Evolutionary conservation across 805 yeast species (phyloP), one percentile per base, ranked within the genome.

Genomic region (Saturnispora galanensis): DNA sequence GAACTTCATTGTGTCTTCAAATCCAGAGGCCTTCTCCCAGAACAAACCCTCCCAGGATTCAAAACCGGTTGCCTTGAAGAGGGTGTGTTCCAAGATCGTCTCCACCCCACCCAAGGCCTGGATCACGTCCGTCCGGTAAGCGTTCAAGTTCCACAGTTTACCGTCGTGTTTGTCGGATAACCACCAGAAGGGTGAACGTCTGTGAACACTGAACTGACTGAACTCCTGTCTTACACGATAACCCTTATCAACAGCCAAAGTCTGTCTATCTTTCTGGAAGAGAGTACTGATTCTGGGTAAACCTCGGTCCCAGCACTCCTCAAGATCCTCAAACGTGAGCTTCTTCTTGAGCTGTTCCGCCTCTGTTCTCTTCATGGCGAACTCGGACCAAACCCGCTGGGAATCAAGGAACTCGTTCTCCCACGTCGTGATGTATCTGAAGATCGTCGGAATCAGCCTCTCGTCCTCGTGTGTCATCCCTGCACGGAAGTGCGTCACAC

Each of bases 1-100:
- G 64, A 88, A 85, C 60, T 89, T 90, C 75, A 93, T 74, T 0
- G 96, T 84, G 56, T 93, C 98, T 62, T 93, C 99, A 60, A 89
- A 93, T 0, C 98, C 98, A 26, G 95, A 81, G 0, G 95, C 95
- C 59, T 89, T 89, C 58, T 93, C 98, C 99, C 99, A 93, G 63
- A 93, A 93, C 21, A 93, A 68, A 4, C 98, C 97, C 66, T 93
- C 99, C 98, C 98, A 93, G 8, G 94, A 84, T 53, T 84, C 95
- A 58, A 93, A 93, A 0, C 98, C 99, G 1, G 99, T 93, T 10
- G 95, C 99, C 59, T 84, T 87, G 69, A 93, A 93, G 38, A 93
- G 64, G 0, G 97, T 88, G 56, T 93, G 99, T 56, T 90, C 97
- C 48, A 93, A 63, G 58, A 93, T 93, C 0, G 97, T 87, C 56